These are phyloP conservation scores for Penicillium parvum DNA, from an alignment of 495 filamentous ascomycete genomes.

Conservation along the genomic window DNA sequence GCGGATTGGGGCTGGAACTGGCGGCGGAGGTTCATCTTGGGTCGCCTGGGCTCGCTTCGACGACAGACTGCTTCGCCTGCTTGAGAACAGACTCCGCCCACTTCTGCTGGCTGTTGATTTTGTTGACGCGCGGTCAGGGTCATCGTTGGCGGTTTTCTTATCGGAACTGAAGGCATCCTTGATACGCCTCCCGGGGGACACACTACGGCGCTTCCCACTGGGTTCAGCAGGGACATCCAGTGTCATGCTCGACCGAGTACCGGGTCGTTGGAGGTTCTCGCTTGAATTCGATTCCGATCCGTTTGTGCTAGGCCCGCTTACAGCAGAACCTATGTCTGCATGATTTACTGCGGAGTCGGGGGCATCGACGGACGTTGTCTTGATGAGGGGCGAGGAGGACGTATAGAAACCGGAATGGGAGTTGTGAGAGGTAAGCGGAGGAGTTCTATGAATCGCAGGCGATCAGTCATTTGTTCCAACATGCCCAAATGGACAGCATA, in stretches of 20 bases:
- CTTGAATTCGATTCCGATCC: slow-evolving; percentile 23
- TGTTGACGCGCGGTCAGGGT: slow-evolving; percentile 39
- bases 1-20: slow-evolving; percentile 33
- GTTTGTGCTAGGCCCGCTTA: slow-evolving; percentile 27
- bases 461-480: slow-evolving; percentile 22
- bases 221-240: slow-evolving; percentile 32
- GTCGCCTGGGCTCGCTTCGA: slow-evolving; percentile 31
- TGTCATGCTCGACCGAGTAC: slow-evolving; percentile 23
- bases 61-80: slow-evolving; percentile 40
- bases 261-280: slow-evolving; percentile 17
- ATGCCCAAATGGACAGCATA: slow-evolving; percentile 40
- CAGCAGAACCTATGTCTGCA: slow-evolving; percentile 27
- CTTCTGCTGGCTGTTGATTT: slow-evolving; percentile 33
- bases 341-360: slow-evolving; percentile 19
- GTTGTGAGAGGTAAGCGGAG: slow-evolving; percentile 63
- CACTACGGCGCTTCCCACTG: slow-evolving; percentile 32
- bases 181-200: slow-evolving; percentile 42
- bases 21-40: slow-evolving; percentile 24
- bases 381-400: slow-evolving; percentile 74
- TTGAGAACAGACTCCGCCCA: slow-evolving; percentile 27
- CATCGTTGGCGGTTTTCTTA: slow-evolving; percentile 27
- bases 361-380: slow-evolving; percentile 47
- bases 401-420: slow-evolving; percentile 80
- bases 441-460: slow-evolving; percentile 39
- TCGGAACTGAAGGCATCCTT: slow-evolving; percentile 40